Conservation (phyloP, 1,284 basidiomycete species). For the Tilletia indica region DNA sequence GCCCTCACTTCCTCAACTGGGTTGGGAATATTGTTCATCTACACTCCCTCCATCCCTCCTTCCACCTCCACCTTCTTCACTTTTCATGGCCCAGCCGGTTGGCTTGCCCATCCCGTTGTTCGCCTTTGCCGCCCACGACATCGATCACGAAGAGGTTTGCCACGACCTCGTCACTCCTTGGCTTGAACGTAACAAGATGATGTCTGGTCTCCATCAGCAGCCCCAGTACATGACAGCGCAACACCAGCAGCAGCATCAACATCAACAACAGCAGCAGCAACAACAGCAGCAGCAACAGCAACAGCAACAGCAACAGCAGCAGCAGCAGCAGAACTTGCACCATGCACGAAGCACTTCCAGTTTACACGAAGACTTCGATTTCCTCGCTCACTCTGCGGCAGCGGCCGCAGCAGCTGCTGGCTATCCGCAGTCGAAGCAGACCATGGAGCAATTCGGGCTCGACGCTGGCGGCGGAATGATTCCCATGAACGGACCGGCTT, state of each 20-base stretch:
- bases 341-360: slow-evolving; percentile 3
- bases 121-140: background rate
- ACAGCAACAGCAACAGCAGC: background rate
- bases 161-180: background rate
- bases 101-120: background rate
- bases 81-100: slow-evolving; percentile 9
- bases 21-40: background rate
- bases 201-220: background rate
- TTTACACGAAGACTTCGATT: slow-evolving; percentile 3
- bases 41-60: background rate
- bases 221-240: background rate
- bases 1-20: too few relatives aligned
- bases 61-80: background rate
- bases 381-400: background rate
- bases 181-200: slow-evolving; percentile 2
- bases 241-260: background rate
- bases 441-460: slow-evolving; percentile 1
- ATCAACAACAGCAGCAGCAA: background rate
- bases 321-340: slow-evolving; percentile 8
- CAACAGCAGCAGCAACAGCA: background rate
- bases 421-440: background rate
- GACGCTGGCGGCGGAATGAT: background rate
- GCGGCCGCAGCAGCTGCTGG: background rate
- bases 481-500: background rate
- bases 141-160: background rate